Conservation (phyloP, 1,139 yeast species). For the Taiozyma sp. region DNA sequence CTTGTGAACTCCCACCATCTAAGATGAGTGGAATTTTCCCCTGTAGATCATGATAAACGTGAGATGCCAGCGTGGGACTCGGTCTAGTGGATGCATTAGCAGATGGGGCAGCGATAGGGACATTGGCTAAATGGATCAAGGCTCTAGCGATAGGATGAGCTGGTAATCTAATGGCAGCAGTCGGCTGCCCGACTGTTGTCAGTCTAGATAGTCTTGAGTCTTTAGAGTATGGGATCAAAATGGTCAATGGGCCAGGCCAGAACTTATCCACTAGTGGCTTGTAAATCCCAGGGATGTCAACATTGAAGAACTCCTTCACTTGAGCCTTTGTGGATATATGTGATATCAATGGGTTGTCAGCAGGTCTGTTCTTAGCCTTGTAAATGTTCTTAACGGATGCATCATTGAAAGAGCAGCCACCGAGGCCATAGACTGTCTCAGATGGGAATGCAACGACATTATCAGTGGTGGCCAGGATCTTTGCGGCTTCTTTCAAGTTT, state of each 20-base stretch:
- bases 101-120: constrained; percentile 95
- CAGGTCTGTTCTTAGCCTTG: constrained; percentile 85
- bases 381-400: constrained; percentile 74
- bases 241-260: constrained; percentile 98
- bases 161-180: constrained; percentile 92
- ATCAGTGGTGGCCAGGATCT: constrained; percentile 42
- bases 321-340: constrained; percentile 81
- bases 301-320: constrained; percentile 51
- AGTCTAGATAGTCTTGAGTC: constrained; percentile 56
- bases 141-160: constrained; percentile 88
- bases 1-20: constrained; percentile 89
- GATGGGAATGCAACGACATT: constrained; percentile 91
- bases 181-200: constrained; percentile 83
- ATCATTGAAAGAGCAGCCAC: constrained; percentile 78
- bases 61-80: constrained; percentile 84
- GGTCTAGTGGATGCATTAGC: constrained; percentile 97
- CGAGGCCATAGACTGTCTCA: constrained; percentile 94
- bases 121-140: constrained; percentile 76
- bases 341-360: constrained; percentile 90
- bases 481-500: constrained; percentile 55
- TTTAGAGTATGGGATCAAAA: constrained; percentile 62
- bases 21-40: constrained; percentile 81
- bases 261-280: constrained; percentile 54
- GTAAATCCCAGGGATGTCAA: constrained; percentile 63
- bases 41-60: constrained; percentile 73